Evolutionary conservation across 352 stramenopile genomes (phyloP), one percentile per base, ranked within the genome.

Genomic region (Elongisporangium undulatum): DNA sequence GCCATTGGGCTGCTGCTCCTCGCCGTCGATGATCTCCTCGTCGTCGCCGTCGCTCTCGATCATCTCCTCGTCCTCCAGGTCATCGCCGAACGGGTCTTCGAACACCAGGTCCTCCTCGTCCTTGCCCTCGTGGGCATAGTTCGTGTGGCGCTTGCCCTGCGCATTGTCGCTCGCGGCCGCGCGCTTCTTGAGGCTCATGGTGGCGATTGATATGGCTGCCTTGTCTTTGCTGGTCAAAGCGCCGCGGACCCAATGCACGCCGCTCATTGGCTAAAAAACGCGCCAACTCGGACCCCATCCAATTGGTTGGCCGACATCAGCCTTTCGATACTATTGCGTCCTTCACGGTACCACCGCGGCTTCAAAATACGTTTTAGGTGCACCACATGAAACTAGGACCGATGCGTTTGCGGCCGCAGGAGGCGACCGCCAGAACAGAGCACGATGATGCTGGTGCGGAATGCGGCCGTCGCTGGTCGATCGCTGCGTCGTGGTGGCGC

Each of bases 21-120:
- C 66, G 39, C 80, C 77, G 48, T 86, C 79, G 26, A 83, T 64
- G 19, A 77, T 67, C 39, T 90, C 75, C 39, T 97, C 72, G 10
- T 87, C 77, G 29, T 94, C 81, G 48, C 64, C 79, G 26, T 93
- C 74, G 51, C 75, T 90, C 58, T 94, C 88, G 54, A 96, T 73
- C 80, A 96, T 92, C 58, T 96, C 88, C 58, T 97, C 88, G 61
- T 96, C 90, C 63, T 97, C 88, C 61, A 94, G 74, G 62, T 96
- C 85, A 57, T 97, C 90, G 54, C 85, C 85, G 60, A 92, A 96
- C 19, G 84, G 87, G 61, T 96, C 87, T 66, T 96, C 88, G 58
- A 93, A 96, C 63, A 95, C 83, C 22, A 96, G 63, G 21, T 95
- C 65, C 52, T 85, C 78, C 23, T 85, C 69, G 48, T 77, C 63